A percentile compares a stretch with the other conserved stretches of the same genome.
These are phyloP conservation scores for Lactarius trivialis DNA, from an alignment of 768 basidiomycete genomes.

Conservation along the genomic window DNA sequence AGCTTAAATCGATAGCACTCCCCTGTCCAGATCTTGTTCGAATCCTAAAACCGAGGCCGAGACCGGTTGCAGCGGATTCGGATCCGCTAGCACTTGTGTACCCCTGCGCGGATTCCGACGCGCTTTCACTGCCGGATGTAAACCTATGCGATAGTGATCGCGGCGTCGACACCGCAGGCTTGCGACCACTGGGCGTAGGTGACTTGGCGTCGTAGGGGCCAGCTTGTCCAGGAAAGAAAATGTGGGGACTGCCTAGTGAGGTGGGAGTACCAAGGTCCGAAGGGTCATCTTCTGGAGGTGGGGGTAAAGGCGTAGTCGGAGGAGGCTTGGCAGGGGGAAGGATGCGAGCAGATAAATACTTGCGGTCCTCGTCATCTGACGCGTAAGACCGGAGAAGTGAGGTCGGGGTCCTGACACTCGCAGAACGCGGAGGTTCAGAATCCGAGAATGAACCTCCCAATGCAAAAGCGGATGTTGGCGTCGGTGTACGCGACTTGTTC, in stretches of 20 bases:
- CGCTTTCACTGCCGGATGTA: constrained; percentile 18
- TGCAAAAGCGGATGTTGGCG: constrained; percentile 11
- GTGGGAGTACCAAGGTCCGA: constrained; percentile 1
- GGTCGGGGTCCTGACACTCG: neutral
- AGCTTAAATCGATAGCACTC: neutral
- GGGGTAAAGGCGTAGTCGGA: constrained; percentile 18
- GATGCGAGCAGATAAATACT: constrained; percentile 15
- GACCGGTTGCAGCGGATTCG: constrained; percentile 17
- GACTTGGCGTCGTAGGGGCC: constrained; percentile 11
- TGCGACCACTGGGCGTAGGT: constrained; percentile 5
- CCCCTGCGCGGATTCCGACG: constrained; percentile 14
- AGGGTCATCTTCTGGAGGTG: constrained; percentile 6
- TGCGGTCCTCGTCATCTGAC: constrained; percentile 18
- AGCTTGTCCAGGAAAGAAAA: constrained; percentile 7
- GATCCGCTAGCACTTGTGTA: constrained; percentile 19
- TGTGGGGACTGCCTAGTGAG: constrained; percentile 1
- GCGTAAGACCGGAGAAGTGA: constrained; percentile 13
- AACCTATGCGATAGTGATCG: constrained; percentile 11
- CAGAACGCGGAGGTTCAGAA: constrained; percentile 15
- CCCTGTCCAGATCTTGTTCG: constrained; percentile 10
- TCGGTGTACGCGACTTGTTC: constrained; percentile 19
- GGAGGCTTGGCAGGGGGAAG: constrained; percentile 18
- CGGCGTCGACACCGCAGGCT: constrained; percentile 11
- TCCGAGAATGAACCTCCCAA: constrained; percentile 18
- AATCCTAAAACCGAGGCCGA: constrained; percentile 20